Percentiles rank a stretch among this genome's conserved stretches.
Evolutionary conservation across 225 moss, liverwort and hornwort genomes (phyloP).

Genomic region (Pseudisothecium myosuroides): DNA sequence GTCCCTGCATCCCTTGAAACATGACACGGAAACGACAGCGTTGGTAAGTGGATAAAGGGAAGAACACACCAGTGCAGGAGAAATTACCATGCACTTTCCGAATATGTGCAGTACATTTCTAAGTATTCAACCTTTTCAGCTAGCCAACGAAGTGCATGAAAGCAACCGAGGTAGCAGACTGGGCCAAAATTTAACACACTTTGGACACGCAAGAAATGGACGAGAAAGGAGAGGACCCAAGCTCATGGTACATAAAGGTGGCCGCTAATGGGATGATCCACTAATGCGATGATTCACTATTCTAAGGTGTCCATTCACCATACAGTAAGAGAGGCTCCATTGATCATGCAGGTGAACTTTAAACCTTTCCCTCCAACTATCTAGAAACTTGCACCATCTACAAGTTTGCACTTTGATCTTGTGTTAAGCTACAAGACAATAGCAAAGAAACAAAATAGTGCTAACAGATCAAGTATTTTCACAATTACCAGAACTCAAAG

Average conservation of each 20-base stretch:
- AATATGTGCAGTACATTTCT: too few species aligned
- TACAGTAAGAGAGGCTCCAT: background rate
- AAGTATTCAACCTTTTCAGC: too few species aligned
- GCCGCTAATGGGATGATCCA: too few species aligned
- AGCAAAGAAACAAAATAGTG: background rate
- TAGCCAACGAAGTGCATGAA: too few species aligned
- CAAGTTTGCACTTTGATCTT: background rate
- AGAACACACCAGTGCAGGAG: background rate
- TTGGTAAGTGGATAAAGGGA: background rate
- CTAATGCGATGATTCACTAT: background rate
- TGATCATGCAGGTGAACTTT: background rate
- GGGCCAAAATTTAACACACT: too few species aligned
- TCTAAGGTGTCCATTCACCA: background rate
- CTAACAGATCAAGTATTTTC: background rate
- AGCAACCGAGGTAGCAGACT: too few species aligned
- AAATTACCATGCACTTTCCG: background rate
- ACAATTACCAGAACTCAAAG: background rate
- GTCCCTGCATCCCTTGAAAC: constrained; percentile 11
- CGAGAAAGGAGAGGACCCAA: too few species aligned
- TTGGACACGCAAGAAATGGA: too few species aligned
- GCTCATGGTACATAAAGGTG: too few species aligned
- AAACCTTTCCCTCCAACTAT: background rate
- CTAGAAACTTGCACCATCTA: background rate
- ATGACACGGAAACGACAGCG: background rate
- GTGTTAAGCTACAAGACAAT: background rate